These are phyloP conservation scores for Globisporangium cystogenes DNA, from an alignment of 352 stramenopile species.

Conservation along the genomic window DNA sequence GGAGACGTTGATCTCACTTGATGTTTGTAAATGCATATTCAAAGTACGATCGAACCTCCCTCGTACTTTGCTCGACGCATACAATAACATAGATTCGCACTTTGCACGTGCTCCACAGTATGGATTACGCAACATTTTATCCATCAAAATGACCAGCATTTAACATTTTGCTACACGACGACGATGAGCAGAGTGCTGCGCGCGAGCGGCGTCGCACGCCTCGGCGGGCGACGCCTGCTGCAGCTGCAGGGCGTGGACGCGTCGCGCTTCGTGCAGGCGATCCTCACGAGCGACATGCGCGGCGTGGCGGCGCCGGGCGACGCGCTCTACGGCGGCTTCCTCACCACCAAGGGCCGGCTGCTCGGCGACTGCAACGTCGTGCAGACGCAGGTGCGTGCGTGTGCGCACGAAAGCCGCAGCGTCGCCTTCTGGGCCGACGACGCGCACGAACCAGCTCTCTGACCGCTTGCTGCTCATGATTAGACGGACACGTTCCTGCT, in stretches of 20 bases:
- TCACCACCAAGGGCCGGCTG: slow-evolving; percentile 74
- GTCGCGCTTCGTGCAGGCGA: slow-evolving; percentile 69
- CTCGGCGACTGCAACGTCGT: slow-evolving; percentile 76
- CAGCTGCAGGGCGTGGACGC: slow-evolving; percentile 70
- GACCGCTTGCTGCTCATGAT: neutral
- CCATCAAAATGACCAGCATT: neutral
- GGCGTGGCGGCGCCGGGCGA: slow-evolving; percentile 36
- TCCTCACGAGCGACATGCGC: slow-evolving; percentile 86
- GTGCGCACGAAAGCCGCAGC: neutral
- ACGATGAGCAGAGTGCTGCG: slow-evolving; percentile 24
- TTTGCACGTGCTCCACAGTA: no score
- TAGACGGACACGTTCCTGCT: slow-evolving; percentile 64
- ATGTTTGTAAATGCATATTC: neutral
- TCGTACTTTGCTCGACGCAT: neutral
- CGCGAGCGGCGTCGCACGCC: slow-evolving; percentile 33
- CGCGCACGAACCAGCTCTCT: neutral
- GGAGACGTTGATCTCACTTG: neutral
- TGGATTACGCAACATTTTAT: neutral
- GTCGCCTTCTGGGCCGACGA: no score
- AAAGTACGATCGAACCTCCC: no score
- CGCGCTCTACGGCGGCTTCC: slow-evolving; percentile 71
- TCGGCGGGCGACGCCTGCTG: slow-evolving; percentile 52
- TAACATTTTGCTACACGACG: neutral
- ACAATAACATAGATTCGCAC: neutral
- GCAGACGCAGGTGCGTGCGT: slow-evolving; percentile 32